Evolutionary conservation across 2,329 filamentous ascomycete genomes (phyloP).

Genomic region (Fusarium anthophilum): DNA sequence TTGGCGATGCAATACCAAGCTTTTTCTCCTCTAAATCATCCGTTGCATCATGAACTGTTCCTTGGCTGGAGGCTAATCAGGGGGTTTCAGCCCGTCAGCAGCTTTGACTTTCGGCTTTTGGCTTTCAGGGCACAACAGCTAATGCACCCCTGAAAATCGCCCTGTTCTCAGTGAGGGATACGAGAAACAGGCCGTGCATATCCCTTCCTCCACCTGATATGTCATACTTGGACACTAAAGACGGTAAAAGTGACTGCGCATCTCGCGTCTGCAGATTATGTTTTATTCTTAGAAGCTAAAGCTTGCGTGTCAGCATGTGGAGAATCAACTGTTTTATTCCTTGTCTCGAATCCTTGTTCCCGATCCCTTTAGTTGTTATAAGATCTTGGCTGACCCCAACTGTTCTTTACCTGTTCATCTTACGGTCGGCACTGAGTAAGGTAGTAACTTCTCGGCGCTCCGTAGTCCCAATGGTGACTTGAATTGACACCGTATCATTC

Average conservation of each 20-base stretch:
- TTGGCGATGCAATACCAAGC: conserved; percentile 7
- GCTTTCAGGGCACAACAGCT: background rate
- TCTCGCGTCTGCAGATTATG: conserved; percentile 24
- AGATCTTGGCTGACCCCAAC: conserved; percentile 8
- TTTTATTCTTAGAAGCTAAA: conserved; percentile 23
- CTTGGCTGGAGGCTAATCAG: conserved; percentile 5
- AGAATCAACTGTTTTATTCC: conserved; percentile 8
- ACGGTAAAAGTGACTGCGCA: background rate
- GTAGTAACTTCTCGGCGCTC: background rate
- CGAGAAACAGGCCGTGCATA: conserved; percentile 21
- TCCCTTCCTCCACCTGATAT: conserved; percentile 9
- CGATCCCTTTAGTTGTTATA: conserved; percentile 22
- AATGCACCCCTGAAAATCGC: conserved; percentile 18
- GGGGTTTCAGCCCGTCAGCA: conserved; percentile 16
- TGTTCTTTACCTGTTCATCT: background rate
- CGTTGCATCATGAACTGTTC: background rate
- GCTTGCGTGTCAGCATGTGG: conserved; percentile 25
- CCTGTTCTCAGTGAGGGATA: background rate
- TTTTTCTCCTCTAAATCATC: background rate
- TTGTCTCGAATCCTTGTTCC: conserved; percentile 22
- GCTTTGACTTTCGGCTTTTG: background rate
- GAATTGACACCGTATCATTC: conserved; percentile 3
- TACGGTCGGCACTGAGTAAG: background rate
- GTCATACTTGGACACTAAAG: conserved; percentile 6
- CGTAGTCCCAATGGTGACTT: conserved; percentile 16